Evolutionary conservation across 768 basidiomycete species (phyloP).

Genomic region (Saitozyma podzolica): DNA sequence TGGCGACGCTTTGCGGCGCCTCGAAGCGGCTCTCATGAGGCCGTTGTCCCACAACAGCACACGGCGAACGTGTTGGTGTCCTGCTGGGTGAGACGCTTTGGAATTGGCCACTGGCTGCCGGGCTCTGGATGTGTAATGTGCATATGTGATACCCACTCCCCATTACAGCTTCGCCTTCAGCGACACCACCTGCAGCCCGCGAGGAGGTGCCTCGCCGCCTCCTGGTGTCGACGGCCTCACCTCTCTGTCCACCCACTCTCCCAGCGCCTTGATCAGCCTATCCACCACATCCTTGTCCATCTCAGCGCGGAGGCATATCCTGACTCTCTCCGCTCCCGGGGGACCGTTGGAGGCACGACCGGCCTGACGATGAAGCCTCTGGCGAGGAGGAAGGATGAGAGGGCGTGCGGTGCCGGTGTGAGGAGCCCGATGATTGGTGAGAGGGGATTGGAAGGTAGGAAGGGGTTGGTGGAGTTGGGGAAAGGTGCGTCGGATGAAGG

Average conservation of each 20-base stretch:
- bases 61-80: too few species aligned
- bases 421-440: constrained; percentile 85
- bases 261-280: constrained; percentile 59
- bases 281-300: constrained; percentile 69
- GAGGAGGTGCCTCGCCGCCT: not conserved
- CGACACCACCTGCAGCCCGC: not conserved
- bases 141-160: not conserved
- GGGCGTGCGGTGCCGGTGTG: constrained; percentile 71
- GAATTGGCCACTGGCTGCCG: too few species aligned
- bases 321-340: constrained; percentile 75
- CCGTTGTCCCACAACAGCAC: too few species aligned
- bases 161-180: constrained; percentile 19
- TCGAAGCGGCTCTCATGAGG: too few species aligned
- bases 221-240: not conserved
- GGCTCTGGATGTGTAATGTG: not conserved
- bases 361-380: constrained; percentile 53
- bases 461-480: not conserved
- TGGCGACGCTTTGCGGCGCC: too few species aligned
- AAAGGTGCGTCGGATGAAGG: constrained; percentile 33
- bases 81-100: too few species aligned
- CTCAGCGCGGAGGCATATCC: constrained; percentile 83
- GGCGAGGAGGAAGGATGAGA: constrained; percentile 65
- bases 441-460: constrained; percentile 54
- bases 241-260: constrained; percentile 43
- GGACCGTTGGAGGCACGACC: constrained; percentile 76